Evolutionary conservation across 306 rosid species (phyloP).

Genomic region (Mimosa pudica): DNA sequence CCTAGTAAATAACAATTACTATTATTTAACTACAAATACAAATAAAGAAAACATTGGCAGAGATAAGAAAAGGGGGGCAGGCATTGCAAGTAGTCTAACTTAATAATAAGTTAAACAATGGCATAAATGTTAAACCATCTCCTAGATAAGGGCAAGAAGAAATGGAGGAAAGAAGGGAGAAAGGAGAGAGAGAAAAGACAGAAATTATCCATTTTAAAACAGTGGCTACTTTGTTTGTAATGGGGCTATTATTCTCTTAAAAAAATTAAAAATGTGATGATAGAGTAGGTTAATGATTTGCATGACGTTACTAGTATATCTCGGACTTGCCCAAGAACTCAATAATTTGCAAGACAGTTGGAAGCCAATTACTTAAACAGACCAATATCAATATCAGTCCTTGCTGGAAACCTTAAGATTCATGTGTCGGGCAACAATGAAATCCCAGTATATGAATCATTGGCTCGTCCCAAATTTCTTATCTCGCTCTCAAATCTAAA

Average conservation of each 20-base stretch:
- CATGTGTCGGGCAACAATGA: conserved; percentile 15
- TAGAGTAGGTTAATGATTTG: conserved; percentile 36
- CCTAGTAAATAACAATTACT: conserved; percentile 11
- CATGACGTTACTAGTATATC: conserved; percentile 6
- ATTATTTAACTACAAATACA: conserved; percentile 12
- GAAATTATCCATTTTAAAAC: conserved; percentile 25
- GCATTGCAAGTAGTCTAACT: conserved; percentile 27
- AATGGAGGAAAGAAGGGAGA: conserved; percentile 11
- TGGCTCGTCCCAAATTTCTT: background rate
- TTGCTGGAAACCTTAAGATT: conserved; percentile 43
- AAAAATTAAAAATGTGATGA: conserved; percentile 1
- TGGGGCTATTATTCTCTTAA: conserved; percentile 8
- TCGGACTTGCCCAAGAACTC: conserved; percentile 17
- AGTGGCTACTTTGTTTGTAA: conserved; percentile 38
- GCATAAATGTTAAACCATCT: background rate
- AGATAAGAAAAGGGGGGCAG: background rate
- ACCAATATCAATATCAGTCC: conserved; percentile 39
- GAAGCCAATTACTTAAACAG: conserved; percentile 42
- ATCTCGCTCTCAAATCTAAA: background rate
- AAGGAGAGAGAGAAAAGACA: conserved; percentile 11
- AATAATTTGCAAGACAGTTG: conserved; percentile 48
- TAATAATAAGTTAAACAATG: conserved; percentile 12
- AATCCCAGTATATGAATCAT: conserved; percentile 26
- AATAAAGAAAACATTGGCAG: background rate
- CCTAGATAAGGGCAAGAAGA: background rate